Percentiles rank a stretch among this genome's conserved stretches.
phyloP scores from a whole-genome alignment of 2,329 filamentous ascomycete genomes.

The Sclerotinia minor region DNA sequence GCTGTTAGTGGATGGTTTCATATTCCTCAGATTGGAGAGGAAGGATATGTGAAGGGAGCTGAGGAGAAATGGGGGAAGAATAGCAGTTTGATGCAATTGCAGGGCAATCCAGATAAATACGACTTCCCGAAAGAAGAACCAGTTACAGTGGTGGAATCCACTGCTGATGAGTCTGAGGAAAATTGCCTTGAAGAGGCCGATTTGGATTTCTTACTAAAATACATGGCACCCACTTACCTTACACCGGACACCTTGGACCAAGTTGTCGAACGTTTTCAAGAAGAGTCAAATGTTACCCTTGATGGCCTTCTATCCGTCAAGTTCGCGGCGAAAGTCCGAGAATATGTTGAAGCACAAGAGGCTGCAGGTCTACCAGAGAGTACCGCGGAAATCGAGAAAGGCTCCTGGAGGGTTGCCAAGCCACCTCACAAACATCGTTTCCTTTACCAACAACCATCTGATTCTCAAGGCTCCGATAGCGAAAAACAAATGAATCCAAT shows the following conservation, averaged over 20 bases:
- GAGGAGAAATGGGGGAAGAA: constrained; percentile 87
- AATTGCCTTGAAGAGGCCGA: constrained; percentile 73
- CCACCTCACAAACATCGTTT: constrained; percentile 96
- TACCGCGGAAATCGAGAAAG: constrained; percentile 58
- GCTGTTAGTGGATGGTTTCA: constrained; percentile 99
- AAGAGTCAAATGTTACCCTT: constrained; percentile 81
- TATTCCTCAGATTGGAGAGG: constrained; percentile 91
- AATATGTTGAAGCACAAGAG: constrained; percentile 69
- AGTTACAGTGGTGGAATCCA: constrained; percentile 46
- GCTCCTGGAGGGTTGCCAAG: constrained; percentile 71
- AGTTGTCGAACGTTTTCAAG: constrained; percentile 74
- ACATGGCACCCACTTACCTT: constrained; percentile 85
- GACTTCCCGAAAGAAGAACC: constrained; percentile 72
- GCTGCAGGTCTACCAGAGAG: constrained; percentile 47
- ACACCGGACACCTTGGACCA: constrained; percentile 88
- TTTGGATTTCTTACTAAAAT: constrained; percentile 86
- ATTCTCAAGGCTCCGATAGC: constrained; percentile 38
- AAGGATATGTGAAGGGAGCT: constrained; percentile 83
- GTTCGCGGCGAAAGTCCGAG: constrained; percentile 70
- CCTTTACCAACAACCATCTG: constrained; percentile 68
- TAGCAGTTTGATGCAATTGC: constrained; percentile 88
- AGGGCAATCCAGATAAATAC: constrained; percentile 87
- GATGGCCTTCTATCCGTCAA: constrained; percentile 75
- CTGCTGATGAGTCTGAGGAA: constrained; percentile 44
- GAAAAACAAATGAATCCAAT: constrained; percentile 57